Evolutionary conservation across 108 stramenopile genomes (phyloP), one percentile per base, ranked within the genome.

Genomic region (Nannochloropsis gaditana): DNA sequence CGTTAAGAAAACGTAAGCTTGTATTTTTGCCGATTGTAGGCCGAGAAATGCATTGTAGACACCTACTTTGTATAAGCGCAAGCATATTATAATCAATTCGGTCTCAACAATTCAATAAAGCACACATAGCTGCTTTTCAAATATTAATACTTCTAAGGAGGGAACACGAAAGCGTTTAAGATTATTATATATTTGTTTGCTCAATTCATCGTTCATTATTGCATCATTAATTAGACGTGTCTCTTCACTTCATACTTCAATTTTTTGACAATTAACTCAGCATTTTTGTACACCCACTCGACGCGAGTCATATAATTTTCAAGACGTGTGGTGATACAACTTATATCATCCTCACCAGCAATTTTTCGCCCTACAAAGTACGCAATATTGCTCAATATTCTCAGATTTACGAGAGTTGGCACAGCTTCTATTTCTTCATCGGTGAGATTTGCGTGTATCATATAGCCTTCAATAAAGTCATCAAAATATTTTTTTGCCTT

Each of bases 281-380:
- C 5, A 82, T 86, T 86, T 3, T 9, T 9, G 21, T 86, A 21
- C 45, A 86, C 44, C 85, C 85, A 86, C n/a, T 44, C 42, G 11
- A 86, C 44, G 3, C 85, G 5, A 9, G 80, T 41, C 43, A 43
- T 41, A 82, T 86, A 86, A 10, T 15, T 86, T 44, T 86, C 42
- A 2, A 82, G n/a, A 4, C 85, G 81, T n/a, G 45, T 79, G 9
- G 85, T 86, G 10, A 86, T 17, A 15, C 31, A n/a, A 17, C 42
- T 17, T 17, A 79, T 43, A 82, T 80, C 81, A 19, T 86, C 85
- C 82, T 86, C 85, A n/a, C 81, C 43, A 3, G 85, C 85, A 5
- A 86, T 42, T 11, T 79, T 80, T 42, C 85, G 81, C 19, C 85
- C 85, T 15, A 86, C 85, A 79, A 86, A 86, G 44, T 86, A 86